A percentile compares a stretch with the other conserved stretches of the same genome.
Evolutionary conservation across 1,139 yeast species (phyloP).

Genomic region (Geotrichum fermentans): DNA sequence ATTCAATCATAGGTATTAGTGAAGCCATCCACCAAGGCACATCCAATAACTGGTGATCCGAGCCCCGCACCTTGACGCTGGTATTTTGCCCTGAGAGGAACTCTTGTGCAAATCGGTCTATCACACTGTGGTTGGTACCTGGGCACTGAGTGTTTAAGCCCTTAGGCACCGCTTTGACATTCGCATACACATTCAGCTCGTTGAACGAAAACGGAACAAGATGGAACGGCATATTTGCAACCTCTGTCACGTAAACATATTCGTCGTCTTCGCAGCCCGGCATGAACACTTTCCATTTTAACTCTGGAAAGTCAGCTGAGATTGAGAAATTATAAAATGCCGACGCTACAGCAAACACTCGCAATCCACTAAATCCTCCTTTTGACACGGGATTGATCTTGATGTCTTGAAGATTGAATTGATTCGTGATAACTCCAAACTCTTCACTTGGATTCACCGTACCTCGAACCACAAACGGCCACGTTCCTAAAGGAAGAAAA

Average conservation of each 20-base stretch:
- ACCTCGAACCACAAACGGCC: slow-evolving; percentile 1
- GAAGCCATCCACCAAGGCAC: slow-evolving; percentile 15
- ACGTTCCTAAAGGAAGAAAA: slow-evolving; percentile 22
- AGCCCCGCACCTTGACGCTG: slow-evolving; percentile 22
- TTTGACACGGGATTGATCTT: neutral
- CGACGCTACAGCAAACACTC: slow-evolving; percentile 21
- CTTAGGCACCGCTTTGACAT: slow-evolving; percentile 21
- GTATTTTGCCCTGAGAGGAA: slow-evolving; percentile 27
- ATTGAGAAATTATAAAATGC: slow-evolving; percentile 22
- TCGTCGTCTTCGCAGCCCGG: slow-evolving; percentile 26
- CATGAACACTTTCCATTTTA: slow-evolving; percentile 27
- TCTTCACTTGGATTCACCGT: slow-evolving; percentile 1
- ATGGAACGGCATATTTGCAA: slow-evolving; percentile 23
- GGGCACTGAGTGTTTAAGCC: slow-evolving; percentile 23
- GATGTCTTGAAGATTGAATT: neutral
- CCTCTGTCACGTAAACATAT: slow-evolving; percentile 23
- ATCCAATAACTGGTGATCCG: slow-evolving; percentile 17
- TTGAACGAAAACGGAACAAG: slow-evolving; percentile 22
- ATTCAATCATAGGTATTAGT: slow-evolving; percentile 7
- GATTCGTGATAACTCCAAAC: neutral
- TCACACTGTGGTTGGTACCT: slow-evolving; percentile 24
- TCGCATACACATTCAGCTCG: slow-evolving; percentile 23
- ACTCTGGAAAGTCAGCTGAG: slow-evolving; percentile 18
- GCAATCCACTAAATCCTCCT: slow-evolving; percentile 17
- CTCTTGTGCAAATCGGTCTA: slow-evolving; percentile 25